A percentile compares a stretch with the other conserved stretches of the same genome.
These are phyloP conservation scores for Rhodotorula sp. DNA, from an alignment of 1,284 basidiomycete species.

Conservation along the genomic window DNA sequence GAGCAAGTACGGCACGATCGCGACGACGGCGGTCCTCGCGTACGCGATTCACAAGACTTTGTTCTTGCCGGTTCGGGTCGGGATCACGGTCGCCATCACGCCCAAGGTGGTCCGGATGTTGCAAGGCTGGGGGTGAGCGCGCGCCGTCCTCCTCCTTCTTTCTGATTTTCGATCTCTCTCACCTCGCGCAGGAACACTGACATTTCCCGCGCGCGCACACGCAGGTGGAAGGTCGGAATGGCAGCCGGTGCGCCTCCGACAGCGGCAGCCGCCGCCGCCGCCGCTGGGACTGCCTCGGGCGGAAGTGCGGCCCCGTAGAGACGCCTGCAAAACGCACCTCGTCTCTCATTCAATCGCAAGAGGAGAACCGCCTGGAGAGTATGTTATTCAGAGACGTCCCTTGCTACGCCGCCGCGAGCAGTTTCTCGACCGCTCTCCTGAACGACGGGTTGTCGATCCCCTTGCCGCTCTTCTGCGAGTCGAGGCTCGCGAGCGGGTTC, in stretches of 20 bases:
- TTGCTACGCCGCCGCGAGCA: conserved; percentile 7
- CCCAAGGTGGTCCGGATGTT: conserved; percentile 30
- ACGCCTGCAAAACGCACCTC: neutral
- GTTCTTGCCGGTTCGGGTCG: conserved; percentile 84
- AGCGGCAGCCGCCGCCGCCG: conserved; percentile 2
- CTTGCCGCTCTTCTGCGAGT: conserved; percentile 47
- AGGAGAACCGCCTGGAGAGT: neutral
- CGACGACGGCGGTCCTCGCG: conserved; percentile 87
- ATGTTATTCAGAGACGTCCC: neutral
- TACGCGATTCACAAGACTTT: conserved; percentile 95
- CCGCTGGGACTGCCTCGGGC: conserved; percentile 2
- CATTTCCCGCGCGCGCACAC: neutral
- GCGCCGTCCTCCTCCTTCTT: neutral
- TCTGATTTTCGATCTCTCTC: neutral
- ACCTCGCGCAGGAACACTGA: neutral
- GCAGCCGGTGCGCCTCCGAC: conserved; percentile 41
- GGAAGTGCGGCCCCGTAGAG: neutral
- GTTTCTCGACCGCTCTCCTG: conserved; percentile 40
- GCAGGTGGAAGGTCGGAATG: conserved; percentile 35
- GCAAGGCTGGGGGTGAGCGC: conserved; percentile 34
- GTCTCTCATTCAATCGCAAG: neutral
- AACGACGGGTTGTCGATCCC: conserved; percentile 79
- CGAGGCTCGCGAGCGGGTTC: conserved; percentile 70
- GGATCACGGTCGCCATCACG: conserved; percentile 62
- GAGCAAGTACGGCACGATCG: conserved; percentile 57